Evolutionary conservation across 2,329 filamentous ascomycete genomes (phyloP), one percentile per base, ranked within the genome.

Genomic region (Cordyceps militaris): DNA sequence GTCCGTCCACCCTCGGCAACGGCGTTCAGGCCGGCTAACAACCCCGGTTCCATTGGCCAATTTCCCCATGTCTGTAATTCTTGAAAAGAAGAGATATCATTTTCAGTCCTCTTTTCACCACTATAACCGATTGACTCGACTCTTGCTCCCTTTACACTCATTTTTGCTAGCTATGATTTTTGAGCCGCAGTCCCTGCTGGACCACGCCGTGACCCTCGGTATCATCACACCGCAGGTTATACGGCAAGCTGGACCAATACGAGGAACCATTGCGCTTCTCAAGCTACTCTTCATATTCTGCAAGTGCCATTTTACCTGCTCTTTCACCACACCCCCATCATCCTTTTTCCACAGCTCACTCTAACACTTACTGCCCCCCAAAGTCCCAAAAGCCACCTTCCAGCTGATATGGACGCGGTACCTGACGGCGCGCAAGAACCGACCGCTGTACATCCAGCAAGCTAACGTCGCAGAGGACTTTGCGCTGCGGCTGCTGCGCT

Each of bases 391-490:
- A 36, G 52, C 52, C 13, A 56, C 52, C 19, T 16, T 57, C 11
- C 34, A 57, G 38, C 38, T 51, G 11, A n/a, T 57, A 1, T 50
- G 55, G 46, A 38, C 48, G 46, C 55, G 55, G 5, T 57, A 51
- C 38, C 55, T 57, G 8, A 57, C 55, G 36, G 24, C 55, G 16
- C 48, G 47, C 24, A 51, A 36, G 34, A 50, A 50, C 21, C 47
- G 23, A 1, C 55, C 55, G 13, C 47, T 50, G 47, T 57, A 50
- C 28, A 23, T 57, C 4, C 55, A 50, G 36, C 55, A 57, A 38
- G 34, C 55, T 26, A 51, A 30, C 26, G 13, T 57, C 4, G 26
- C 28, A n/a, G 55, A 57, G 47, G 46, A 57, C n/a, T 43, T 51
- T 26, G 46, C 46, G 10, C 4, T 57, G 38, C 55, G 55, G 10